These are phyloP conservation scores for Botryotinia calthae DNA, from an alignment of 2,329 filamentous ascomycete genomes.

Conservation along the genomic window DNA sequence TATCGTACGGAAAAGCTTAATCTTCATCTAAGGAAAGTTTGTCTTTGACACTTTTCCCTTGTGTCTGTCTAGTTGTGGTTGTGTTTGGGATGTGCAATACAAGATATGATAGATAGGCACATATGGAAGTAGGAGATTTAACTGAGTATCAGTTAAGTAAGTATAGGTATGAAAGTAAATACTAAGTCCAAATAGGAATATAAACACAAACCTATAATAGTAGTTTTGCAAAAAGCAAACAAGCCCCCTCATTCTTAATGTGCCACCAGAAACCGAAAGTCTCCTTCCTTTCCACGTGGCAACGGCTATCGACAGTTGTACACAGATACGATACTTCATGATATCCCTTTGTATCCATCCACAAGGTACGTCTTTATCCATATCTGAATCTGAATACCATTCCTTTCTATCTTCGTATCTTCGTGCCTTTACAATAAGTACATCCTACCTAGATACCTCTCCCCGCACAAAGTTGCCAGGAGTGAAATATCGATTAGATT, in stretches of 20 bases:
- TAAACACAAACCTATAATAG: not conserved
- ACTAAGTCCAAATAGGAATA: not conserved
- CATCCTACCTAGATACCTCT: not conserved
- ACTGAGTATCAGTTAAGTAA: no score
- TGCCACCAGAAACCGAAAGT: not conserved
- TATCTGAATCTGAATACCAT: no score
- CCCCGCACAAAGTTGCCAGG: not conserved
- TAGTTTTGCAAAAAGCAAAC: not conserved
- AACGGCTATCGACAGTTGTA: conserved; percentile 3
- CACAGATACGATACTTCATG: not conserved
- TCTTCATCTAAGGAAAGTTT: not conserved
- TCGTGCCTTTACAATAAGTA: not conserved
- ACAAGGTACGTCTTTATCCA: not conserved
- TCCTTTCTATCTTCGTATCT: not conserved
- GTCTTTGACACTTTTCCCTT: not conserved
- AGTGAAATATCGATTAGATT: not conserved
- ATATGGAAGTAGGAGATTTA: no score
- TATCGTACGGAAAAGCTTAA: not conserved
- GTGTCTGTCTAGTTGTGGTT: not conserved
- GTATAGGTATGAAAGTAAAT: not conserved
- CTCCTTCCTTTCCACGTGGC: conserved; percentile 13
- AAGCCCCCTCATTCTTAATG: not conserved
- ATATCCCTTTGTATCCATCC: not conserved
- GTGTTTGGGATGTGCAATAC: not conserved
- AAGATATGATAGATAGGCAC: no score